A percentile compares a stretch with the other conserved stretches of the same genome.
Conservation (phyloP, 352 stramenopile genomes). For the Phytophthora brassicae region DNA sequence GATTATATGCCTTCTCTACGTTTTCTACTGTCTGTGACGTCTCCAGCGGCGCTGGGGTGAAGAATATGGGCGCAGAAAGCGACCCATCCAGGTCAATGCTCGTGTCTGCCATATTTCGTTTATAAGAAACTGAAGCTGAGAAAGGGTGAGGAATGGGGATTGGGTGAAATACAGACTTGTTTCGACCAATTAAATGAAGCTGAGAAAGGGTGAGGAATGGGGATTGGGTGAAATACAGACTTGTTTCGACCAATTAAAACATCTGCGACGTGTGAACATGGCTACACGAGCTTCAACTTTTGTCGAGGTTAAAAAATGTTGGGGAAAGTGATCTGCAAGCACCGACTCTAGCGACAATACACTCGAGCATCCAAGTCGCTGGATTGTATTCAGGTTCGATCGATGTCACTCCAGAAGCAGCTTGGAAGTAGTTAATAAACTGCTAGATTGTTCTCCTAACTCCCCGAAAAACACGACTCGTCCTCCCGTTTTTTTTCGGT, state of each 20-base stretch:
- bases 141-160: not conserved
- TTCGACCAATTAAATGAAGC: not conserved
- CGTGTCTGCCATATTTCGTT: conserved; percentile 10
- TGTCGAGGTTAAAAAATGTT: too few species aligned
- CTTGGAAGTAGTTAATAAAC: too few species aligned
- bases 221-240: not conserved
- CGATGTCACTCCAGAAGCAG: too few species aligned
- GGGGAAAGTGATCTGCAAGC: too few species aligned
- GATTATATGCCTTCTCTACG: not conserved
- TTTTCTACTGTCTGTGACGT: not conserved
- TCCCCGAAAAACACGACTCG: too few species aligned
- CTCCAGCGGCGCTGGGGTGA: conserved; percentile 2
- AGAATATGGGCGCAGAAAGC: conserved; percentile 19
- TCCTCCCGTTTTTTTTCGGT: too few species aligned
- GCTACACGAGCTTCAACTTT: not conserved
- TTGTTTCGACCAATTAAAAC: not conserved
- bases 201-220: not conserved
- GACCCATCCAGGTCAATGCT: not conserved
- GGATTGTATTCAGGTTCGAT: too few species aligned
- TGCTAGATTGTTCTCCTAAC: too few species aligned
- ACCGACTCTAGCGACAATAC: too few species aligned
- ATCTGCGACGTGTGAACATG: not conserved
- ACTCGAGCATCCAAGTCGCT: too few species aligned
- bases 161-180: not conserved
- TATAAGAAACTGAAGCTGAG: not conserved